Base-by-base conservation (phyloP, 31 red algal species). In the Porphyra umbilicalis region DNA sequence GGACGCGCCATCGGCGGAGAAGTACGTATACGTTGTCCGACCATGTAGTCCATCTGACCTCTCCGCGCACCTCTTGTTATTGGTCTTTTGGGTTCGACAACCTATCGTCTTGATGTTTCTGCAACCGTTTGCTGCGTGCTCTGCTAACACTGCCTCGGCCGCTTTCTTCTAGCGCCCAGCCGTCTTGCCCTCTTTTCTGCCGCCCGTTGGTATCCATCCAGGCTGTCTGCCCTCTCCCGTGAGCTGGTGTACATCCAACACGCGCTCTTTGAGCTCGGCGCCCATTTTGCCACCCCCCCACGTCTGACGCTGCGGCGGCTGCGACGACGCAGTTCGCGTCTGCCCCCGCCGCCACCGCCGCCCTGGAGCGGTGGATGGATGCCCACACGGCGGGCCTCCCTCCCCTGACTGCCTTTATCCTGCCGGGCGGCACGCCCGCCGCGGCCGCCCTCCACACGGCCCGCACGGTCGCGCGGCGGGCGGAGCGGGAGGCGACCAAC, bases 351-450 rank as follows among this genome's bases (percentile, higher is more conserved):
- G 88, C 87, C 18, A 83, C 44, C 9, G 36, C 32, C 16, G 67
- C 83, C 35, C 77, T 95, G 1, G 93, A 95, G 80, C 35, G 32
- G 78, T 95, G 93, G 93, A 95, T 95, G 79, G 93, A 95, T 76
- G 93, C 84, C 6, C 87, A 90, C 82, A 85, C 90, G 33, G 34
- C 71, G 32, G 80, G 79, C 18, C 78, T 95, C 32, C 77, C 88
- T 2, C 39, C 79, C 33, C 83, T 95, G 79, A 85, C 88, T 10
- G 84, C 88, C 18, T 95, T 95, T 80, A 83, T 95, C 38, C 84
- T 95, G 14, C 93, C 93, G 4, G 93, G 88, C 30, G 93, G 93
- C 35, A 81, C 85, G 34, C 88, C 88, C 15, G 80, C 93, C 18
- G 89, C 93, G 9, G 88, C 93, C 32, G 78, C 88, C 31, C 77